Conservation (phyloP, 2,329 filamentous ascomycete species). For the Colletotrichum zoysiae region DNA sequence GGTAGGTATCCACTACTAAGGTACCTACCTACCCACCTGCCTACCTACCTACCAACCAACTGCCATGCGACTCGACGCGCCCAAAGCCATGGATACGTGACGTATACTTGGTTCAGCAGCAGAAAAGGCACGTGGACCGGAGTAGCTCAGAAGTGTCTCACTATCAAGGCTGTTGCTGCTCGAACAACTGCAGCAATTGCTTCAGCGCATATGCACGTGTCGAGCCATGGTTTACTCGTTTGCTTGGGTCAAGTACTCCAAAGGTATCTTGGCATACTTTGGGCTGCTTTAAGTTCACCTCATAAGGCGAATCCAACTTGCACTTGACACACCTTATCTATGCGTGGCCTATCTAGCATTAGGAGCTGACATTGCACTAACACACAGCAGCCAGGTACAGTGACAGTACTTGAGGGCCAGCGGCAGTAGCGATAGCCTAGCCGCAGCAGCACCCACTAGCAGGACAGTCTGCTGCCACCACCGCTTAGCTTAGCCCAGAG, state of each 20-base stretch:
- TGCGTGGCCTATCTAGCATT: not conserved
- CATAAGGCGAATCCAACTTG: not conserved
- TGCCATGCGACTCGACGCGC: not conserved
- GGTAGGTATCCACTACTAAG: not conserved
- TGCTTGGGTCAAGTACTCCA: not conserved
- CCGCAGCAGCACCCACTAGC: slow-evolving; percentile 1
- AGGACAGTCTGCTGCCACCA: not conserved
- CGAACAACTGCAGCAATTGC: not conserved
- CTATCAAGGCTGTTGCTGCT: not conserved
- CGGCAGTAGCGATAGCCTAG: slow-evolving; percentile 1
- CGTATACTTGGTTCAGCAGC: not conserved
- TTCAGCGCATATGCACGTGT: not conserved
- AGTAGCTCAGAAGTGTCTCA: not conserved
- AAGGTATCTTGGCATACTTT: not conserved
- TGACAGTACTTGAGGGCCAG: not conserved
- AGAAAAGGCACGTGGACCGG: not conserved
- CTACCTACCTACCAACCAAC: no score
- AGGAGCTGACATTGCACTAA: slow-evolving; percentile 1
- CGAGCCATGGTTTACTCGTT: not conserved
- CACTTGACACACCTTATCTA: slow-evolving; percentile 1
- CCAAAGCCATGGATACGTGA: not conserved
- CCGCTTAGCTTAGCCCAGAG: not conserved
- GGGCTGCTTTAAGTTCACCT: not conserved
- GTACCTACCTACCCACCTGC: no score
- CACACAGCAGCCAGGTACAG: not conserved